phyloP scores from a whole-genome alignment of 179 eudicot species.

The Spinacia oleracea region DNA sequence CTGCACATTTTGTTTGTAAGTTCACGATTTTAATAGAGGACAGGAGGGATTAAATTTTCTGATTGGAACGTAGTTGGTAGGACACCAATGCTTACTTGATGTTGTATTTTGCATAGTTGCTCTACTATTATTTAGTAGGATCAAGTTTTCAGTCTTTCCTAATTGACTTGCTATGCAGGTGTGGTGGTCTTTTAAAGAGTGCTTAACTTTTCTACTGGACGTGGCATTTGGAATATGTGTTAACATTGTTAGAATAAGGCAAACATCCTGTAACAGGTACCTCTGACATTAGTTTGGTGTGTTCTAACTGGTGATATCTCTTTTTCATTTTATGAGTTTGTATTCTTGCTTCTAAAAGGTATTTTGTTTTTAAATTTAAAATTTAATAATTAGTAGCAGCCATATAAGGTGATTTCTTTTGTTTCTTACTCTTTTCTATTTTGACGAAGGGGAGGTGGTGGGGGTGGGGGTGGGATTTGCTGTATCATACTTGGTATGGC shows the following conservation, averaged over 20 bases:
- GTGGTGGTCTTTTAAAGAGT: slow-evolving; percentile 42
- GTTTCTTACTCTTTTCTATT: too few species aligned
- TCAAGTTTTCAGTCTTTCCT: slow-evolving; percentile 7
- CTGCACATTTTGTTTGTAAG: background rate
- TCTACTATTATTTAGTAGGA: background rate
- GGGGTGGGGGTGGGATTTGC: too few species aligned
- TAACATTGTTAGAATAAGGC: slow-evolving; percentile 45
- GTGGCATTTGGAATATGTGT: slow-evolving; percentile 51
- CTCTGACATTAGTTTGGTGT: background rate
- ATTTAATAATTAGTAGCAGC: too few species aligned
- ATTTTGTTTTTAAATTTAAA: too few species aligned
- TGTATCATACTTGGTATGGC: background rate
- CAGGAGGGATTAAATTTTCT: background rate
- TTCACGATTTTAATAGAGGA: slow-evolving; percentile 4
- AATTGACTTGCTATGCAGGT: slow-evolving; percentile 34
- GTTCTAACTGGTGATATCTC: too few species aligned
- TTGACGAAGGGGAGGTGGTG: too few species aligned
- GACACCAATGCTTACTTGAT: background rate
- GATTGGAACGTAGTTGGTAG: background rate
- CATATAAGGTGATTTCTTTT: too few species aligned
- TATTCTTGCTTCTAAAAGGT: too few species aligned
- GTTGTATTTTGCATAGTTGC: background rate
- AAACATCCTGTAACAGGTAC: slow-evolving; percentile 52
- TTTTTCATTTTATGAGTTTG: too few species aligned
- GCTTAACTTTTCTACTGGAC: slow-evolving; percentile 41